Conservation (phyloP, 306 rosid genomes). For the Lathyrus tuberosus region DNA sequence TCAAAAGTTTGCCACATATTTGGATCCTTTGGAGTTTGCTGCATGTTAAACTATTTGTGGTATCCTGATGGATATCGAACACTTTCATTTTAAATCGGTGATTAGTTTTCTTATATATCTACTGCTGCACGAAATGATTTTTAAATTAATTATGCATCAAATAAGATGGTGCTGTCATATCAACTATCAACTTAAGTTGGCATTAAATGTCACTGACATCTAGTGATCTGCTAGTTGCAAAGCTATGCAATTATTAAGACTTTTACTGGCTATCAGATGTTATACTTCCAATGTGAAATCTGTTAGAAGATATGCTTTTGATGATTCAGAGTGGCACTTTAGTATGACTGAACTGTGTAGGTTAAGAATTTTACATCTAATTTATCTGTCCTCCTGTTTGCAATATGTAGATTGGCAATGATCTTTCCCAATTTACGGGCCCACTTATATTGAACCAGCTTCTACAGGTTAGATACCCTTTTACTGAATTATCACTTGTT, state of each 20-base stretch:
- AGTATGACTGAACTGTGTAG: conserved; percentile 17
- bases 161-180: conserved; percentile 7
- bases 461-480: conserved; percentile 63
- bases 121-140: conserved; percentile 11
- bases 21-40: conserved; percentile 24
- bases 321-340: conserved; percentile 35
- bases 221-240: conserved; percentile 19
- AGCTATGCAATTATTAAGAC: conserved; percentile 17
- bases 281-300: conserved; percentile 9
- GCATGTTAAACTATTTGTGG: conserved; percentile 27
- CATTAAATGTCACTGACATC: conserved; percentile 15
- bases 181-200: conserved; percentile 18
- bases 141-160: conserved; percentile 33
- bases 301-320: conserved; percentile 4
- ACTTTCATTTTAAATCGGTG: conserved; percentile 16
- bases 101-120: conserved; percentile 9
- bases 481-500: conserved; percentile 35
- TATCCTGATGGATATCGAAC: conserved; percentile 25
- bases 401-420: conserved; percentile 78
- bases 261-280: conserved; percentile 3
- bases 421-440: conserved; percentile 80
- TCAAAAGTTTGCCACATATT: conserved; percentile 19
- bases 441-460: conserved; percentile 83
- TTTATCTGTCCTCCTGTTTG: conserved; percentile 35
- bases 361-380: conserved; percentile 23